Conservation (phyloP, 176 grass and related monocot genomes). For the Paspalum vaginatum region DNA sequence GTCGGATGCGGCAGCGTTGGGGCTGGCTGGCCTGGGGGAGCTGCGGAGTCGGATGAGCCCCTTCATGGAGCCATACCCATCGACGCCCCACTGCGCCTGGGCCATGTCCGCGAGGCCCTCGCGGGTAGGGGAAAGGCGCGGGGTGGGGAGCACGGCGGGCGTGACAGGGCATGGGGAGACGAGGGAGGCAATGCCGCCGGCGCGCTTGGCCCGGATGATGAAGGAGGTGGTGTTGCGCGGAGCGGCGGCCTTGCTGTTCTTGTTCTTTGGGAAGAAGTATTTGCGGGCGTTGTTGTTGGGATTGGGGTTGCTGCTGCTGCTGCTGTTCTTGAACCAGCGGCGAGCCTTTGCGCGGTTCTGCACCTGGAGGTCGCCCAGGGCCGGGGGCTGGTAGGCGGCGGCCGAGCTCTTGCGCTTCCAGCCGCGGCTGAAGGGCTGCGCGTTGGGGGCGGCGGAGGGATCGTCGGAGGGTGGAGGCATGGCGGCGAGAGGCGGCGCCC, state of each 20-base stretch:
- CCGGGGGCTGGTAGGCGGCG: conserved; percentile 65
- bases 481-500: conserved; percentile 38
- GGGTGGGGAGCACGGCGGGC: conserved; percentile 79
- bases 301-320: conserved; percentile 22
- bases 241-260: conserved; percentile 58
- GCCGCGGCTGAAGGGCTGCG: conserved; percentile 31
- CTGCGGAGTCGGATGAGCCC: conserved; percentile 84
- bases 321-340: conserved; percentile 69
- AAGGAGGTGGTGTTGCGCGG: conserved; percentile 95
- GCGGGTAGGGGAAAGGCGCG: conserved; percentile 73
- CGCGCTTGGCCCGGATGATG: conserved; percentile 89
- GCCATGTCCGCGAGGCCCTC: conserved; percentile 91
- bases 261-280: conserved; percentile 66
- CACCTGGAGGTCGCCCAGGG: conserved; percentile 75
- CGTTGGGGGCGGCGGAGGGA: conserved; percentile 37
- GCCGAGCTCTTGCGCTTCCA: conserved; percentile 54
- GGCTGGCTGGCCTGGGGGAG: conserved; percentile 33
- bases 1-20: conserved; percentile 23
- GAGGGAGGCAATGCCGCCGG: conserved; percentile 80
- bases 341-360: conserved; percentile 89
- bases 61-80: conserved; percentile 95
- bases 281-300: conserved; percentile 44
- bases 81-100: conserved; percentile 91
- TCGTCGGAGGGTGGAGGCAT: conserved; percentile 18
- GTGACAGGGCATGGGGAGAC: conserved; percentile 86